phyloP scores from a whole-genome alignment of 2,329 filamentous ascomycete genomes.

The Aureobasidium pullulans region DNA sequence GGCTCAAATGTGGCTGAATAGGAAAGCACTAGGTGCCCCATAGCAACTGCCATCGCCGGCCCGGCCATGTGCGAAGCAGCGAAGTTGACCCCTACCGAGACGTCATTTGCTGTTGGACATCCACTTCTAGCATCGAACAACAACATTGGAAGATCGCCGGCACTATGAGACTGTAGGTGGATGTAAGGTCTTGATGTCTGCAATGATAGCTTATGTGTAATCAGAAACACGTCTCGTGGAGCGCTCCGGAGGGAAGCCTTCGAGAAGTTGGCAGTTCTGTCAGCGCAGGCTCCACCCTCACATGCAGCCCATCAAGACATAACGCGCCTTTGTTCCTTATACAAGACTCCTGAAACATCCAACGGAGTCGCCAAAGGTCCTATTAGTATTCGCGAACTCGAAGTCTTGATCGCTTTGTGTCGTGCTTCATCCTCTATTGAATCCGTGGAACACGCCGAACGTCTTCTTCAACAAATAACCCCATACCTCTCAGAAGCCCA shows the following conservation, averaged over 20 bases:
- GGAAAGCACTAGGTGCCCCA: background rate
- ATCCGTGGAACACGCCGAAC: slow-evolving; percentile 64
- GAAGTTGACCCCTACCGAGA: background rate
- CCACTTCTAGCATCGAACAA: background rate
- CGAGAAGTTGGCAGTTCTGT: slow-evolving; percentile 43
- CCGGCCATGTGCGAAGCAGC: background rate
- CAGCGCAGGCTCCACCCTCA: slow-evolving; percentile 29
- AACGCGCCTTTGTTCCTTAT: slow-evolving; percentile 34
- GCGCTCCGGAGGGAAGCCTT: slow-evolving; percentile 41
- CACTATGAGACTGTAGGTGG: slow-evolving; percentile 11
- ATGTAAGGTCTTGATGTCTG: too few species aligned
- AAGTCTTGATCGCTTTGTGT: slow-evolving; percentile 84
- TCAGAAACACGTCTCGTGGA: slow-evolving; percentile 14
- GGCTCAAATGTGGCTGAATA: background rate
- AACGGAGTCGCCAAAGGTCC: slow-evolving; percentile 22
- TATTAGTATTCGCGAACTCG: slow-evolving; percentile 71
- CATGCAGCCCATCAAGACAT: slow-evolving; percentile 30
- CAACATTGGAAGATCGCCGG: background rate
- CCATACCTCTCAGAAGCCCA: slow-evolving; percentile 84
- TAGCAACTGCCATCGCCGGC: background rate
- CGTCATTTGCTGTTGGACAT: background rate
- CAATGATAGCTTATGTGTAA: background rate
- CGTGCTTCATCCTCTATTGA: slow-evolving; percentile 75
- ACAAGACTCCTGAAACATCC: slow-evolving; percentile 13
- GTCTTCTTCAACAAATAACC: slow-evolving; percentile 68